These are phyloP conservation scores for Trichoderma sp. DNA, from an alignment of 2,329 filamentous ascomycete species.

Conservation along the genomic window DNA sequence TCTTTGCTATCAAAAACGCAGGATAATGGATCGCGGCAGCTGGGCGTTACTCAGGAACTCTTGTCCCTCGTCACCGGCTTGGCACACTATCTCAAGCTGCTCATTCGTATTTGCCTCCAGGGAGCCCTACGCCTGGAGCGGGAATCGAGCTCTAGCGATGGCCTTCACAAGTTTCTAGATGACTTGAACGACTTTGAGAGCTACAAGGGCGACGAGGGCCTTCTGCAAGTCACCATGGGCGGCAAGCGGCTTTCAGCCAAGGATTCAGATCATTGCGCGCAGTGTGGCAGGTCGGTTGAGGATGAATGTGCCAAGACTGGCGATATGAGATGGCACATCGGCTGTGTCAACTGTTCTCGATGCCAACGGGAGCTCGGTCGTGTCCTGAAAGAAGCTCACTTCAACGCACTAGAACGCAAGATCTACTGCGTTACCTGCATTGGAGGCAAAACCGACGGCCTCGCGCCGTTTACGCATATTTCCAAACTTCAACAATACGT, in stretches of 20 bases:
- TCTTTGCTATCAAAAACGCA: conserved; percentile 91
- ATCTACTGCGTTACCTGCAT: conserved; percentile 71
- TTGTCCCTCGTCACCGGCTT: conserved; percentile 94
- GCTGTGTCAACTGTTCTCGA: conserved; percentile 73
- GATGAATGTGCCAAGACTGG: conserved; percentile 81
- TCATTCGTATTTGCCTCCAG: conserved; percentile 95
- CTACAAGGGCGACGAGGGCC: conserved; percentile 67
- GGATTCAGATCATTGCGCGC: conserved; percentile 78
- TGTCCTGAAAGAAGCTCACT: conserved; percentile 65
- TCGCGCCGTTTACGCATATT: conserved; percentile 64
- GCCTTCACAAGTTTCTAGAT: conserved; percentile 77
- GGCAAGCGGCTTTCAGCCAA: conserved; percentile 67
- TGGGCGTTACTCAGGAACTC: conserved; percentile 96
- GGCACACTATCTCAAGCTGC: conserved; percentile 93
- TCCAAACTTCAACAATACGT: conserved; percentile 92
- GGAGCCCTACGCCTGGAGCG: conserved; percentile 88
- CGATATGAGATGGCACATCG: conserved; percentile 77
- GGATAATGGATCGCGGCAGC: conserved; percentile 81
- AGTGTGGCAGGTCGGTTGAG: conserved; percentile 84
- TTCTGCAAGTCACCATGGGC: conserved; percentile 62
- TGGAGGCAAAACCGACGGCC: conserved; percentile 50
- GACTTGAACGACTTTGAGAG: conserved; percentile 81
- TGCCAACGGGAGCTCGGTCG: conserved; percentile 64
- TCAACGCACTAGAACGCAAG: conserved; percentile 64
- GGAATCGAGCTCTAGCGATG: conserved; percentile 70